These are phyloP conservation scores for Bremia lactucae DNA, from an alignment of 352 stramenopile species.

Conservation along the genomic window DNA sequence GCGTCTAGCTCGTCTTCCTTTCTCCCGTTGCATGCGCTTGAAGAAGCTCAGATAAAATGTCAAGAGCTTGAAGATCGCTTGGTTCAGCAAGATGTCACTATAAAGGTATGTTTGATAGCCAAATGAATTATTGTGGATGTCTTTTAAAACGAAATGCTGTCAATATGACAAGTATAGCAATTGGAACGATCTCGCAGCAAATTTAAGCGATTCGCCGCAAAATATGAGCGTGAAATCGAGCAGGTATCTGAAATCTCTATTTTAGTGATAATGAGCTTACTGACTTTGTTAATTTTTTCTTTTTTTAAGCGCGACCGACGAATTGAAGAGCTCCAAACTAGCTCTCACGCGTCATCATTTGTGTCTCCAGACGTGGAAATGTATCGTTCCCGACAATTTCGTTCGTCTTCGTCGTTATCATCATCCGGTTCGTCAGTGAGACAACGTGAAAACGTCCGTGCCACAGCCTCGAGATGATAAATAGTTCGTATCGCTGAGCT, in stretches of 20 bases:
- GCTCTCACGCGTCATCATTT: constrained; percentile 35
- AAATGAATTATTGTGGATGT: background rate
- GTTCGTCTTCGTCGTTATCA: constrained; percentile 31
- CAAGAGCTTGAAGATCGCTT: constrained; percentile 72
- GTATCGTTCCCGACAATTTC: constrained; percentile 12
- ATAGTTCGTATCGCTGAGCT: no score
- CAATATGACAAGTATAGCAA: constrained; percentile 29
- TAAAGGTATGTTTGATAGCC: constrained; percentile 41
- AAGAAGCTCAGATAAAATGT: constrained; percentile 64
- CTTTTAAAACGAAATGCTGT: background rate
- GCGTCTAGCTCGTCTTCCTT: constrained; percentile 39
- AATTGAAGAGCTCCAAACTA: constrained; percentile 37
- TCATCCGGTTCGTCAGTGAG: constrained; percentile 21
- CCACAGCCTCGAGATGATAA: no score
- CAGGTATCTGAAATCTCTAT: constrained; percentile 24
- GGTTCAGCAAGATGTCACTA: constrained; percentile 59
- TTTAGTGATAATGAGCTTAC: background rate
- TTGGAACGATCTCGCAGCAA: constrained; percentile 77
- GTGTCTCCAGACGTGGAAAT: constrained; percentile 25
- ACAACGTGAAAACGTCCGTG: background rate
- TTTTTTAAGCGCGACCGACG: constrained; percentile 27
- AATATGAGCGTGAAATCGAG: constrained; percentile 79
- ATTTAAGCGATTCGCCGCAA: constrained; percentile 76
- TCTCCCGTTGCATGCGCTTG: constrained; percentile 44
- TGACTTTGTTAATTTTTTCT: constrained; percentile 2